Evolutionary conservation across 306 rosid genomes (phyloP), one percentile per base, ranked within the genome.

Genomic region (Gastrolobium bilobum): DNA sequence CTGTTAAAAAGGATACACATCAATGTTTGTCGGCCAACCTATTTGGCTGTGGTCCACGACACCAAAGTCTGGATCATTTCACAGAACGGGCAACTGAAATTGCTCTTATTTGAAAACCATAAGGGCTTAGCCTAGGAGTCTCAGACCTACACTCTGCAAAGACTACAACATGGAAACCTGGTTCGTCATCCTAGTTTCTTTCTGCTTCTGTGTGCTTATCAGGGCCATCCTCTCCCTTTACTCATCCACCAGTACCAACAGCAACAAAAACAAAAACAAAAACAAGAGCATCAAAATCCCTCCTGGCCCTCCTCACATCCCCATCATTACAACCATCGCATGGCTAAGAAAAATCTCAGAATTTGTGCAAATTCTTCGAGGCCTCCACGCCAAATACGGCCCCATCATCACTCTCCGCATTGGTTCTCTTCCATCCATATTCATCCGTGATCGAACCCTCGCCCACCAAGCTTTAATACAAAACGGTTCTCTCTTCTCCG

Each of bases 391-490:
- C 77, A 87, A 82, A 34, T 37, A 84, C 11, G 91, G 91, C 1
- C 85, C 88, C 2, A 79, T 85, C 20, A 1, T 87, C 84, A 66
- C 81, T 0, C 77, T 87, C 54, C 71, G 5, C 4, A 68, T 84
- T 4, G 69, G 35, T 3, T 47, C 81, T 0, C 73, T 14, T 1
- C 85, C 82, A 1, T 1, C 80, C 7, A 38, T 85, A n/a, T 85
- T 85, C 80, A 31, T 87, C 29, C n/a, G 80, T 7, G 84, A 85
- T 6, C 81, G 70, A 5, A 2, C 66, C 10, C 83, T 87, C 2
- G 85, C 88, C 46, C 84, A 82, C 71, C 68, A 37, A 0, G 88
- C 91, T 5, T 76, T 87, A 0, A 14, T 87, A 9, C 84, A 72
- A 10, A 67, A 82, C 15, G 80, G 82, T 0, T 48, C 85, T 0